Evolutionary conservation across 495 filamentous ascomycete species (phyloP), one percentile per base, ranked within the genome.

Genomic region (Penicillium verhagenii): DNA sequence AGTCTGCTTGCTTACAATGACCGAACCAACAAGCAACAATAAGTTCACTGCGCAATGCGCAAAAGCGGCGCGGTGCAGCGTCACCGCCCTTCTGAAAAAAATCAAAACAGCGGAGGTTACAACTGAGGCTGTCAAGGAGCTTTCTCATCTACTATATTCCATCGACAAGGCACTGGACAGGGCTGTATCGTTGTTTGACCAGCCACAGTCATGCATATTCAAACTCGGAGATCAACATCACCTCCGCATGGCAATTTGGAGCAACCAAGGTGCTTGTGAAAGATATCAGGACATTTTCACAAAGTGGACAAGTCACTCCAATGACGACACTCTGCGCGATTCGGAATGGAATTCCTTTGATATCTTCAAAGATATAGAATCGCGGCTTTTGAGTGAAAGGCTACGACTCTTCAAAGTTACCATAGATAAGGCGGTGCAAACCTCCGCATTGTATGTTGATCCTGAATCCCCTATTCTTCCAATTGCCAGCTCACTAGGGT

Each of bases 211-310:
- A 28, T 43, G 37, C 16, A 43, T 42, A 18, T 21, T 43, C 49
- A 43, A 29, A 10, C 45, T 28, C 33, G 14, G 37, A 50, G 31
- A 37, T 21, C 31, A 50, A 33, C 33, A 23, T 50, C 31, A 50
- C 16, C 47, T 50, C 25, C 33, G 19, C 19, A 50, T 50, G 47
- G 47, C 47, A 50, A 50, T 38, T 13, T 35, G n/a, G 47, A 50
- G 28, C 29, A 50, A 18, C 47, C 31, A 50, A 39, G n/a, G 25
- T 39, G 35, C 33, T 16, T 50, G 31, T 26, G 31, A 31, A 50
- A 50, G 47, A 50, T 50, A n/a, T 33, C 19, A 50, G 47, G n/a
- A 39, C 19, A 29, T 19, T 4, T 50, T 50, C 47, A 39, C 35
- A 39, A 14, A 50, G 37, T 39, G 19, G 33, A 50, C 7, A 14